These are phyloP conservation scores for Aspergillus wentii DNA, from an alignment of 495 filamentous ascomycete species.

Conservation along the genomic window DNA sequence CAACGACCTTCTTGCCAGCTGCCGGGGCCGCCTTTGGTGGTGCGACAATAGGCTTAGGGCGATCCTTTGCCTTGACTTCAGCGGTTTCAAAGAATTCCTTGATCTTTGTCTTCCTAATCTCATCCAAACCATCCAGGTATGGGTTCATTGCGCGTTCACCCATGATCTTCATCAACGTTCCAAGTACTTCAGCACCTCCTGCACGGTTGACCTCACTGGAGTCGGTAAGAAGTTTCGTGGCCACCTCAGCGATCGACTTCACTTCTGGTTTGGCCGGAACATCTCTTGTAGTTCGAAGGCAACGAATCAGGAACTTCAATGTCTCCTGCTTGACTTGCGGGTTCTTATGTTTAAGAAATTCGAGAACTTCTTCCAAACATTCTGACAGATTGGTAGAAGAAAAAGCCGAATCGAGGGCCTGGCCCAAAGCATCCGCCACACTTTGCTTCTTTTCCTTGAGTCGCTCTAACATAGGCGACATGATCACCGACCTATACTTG, in stretches of 20 bases:
- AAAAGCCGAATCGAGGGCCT: conserved; percentile 86
- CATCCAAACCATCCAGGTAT: conserved; percentile 90
- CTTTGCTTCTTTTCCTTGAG: conserved; percentile 94
- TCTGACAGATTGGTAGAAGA: conserved; percentile 71
- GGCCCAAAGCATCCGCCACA: conserved; percentile 80
- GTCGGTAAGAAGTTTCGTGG: conserved; percentile 85
- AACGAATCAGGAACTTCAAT: conserved; percentile 83
- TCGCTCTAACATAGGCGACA: conserved; percentile 86
- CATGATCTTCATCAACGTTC: conserved; percentile 97
- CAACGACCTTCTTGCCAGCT: conserved; percentile 38
- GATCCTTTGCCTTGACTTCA: conserved; percentile 94
- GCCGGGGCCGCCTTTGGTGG: conserved; percentile 54
- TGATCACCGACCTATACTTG: conserved; percentile 74
- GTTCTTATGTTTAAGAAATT: conserved; percentile 89
- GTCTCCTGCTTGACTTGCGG: conserved; percentile 95
- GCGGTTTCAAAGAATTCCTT: conserved; percentile 92
- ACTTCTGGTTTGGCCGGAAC: conserved; percentile 80
- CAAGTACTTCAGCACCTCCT: conserved; percentile 85
- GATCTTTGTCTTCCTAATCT: conserved; percentile 92
- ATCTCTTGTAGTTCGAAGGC: conserved; percentile 75
- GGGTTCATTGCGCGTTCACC: conserved; percentile 95
- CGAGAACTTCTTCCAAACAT: conserved; percentile 80
- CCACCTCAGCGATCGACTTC: conserved; percentile 77
- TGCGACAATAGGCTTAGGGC: conserved; percentile 75
- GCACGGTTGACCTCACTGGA: conserved; percentile 78